These are phyloP conservation scores for Aphanomyces euteiches DNA, from an alignment of 352 stramenopile genomes.

Conservation along the genomic window DNA sequence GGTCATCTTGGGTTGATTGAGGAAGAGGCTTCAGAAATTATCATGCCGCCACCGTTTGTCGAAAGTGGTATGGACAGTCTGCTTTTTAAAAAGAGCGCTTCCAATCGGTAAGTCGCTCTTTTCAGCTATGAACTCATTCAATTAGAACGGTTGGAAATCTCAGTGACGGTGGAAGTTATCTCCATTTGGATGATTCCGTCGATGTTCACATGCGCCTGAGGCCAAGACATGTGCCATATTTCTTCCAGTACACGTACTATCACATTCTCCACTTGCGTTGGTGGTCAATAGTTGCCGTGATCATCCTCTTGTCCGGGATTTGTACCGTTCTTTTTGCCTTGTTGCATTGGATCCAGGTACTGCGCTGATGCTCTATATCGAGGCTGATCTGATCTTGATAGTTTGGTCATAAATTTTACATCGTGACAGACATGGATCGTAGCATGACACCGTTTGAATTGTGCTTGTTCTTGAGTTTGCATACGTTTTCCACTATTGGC, in stretches of 20 bases:
- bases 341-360: slow-evolving; percentile 10
- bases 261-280: slow-evolving; percentile 16
- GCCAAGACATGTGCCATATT: not conserved
- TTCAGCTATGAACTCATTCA: too few relatives aligned
- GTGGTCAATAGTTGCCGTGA: not conserved
- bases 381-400: not conserved
- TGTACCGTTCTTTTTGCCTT: not conserved
- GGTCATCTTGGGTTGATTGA: too few relatives aligned
- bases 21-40: too few relatives aligned
- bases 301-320: not conserved
- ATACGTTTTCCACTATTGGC: slow-evolving; percentile 76
- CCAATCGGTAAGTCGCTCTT: too few relatives aligned
- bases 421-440: slow-evolving; percentile 3
- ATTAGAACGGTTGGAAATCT: too few relatives aligned
- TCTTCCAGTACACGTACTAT: slow-evolving; percentile 19
- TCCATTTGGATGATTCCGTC: not conserved
- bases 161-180: not conserved
- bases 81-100: not conserved
- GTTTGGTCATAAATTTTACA: slow-evolving; percentile 11
- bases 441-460: slow-evolving; percentile 48
- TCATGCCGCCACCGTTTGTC: too few relatives aligned
- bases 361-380: not conserved
- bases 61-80: too few relatives aligned
- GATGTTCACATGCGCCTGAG: not conserved
- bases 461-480: slow-evolving; percentile 77